Evolutionary conservation across 2,329 filamentous ascomycete genomes (phyloP).

Genomic region (Metarhizium anisopliae): DNA sequence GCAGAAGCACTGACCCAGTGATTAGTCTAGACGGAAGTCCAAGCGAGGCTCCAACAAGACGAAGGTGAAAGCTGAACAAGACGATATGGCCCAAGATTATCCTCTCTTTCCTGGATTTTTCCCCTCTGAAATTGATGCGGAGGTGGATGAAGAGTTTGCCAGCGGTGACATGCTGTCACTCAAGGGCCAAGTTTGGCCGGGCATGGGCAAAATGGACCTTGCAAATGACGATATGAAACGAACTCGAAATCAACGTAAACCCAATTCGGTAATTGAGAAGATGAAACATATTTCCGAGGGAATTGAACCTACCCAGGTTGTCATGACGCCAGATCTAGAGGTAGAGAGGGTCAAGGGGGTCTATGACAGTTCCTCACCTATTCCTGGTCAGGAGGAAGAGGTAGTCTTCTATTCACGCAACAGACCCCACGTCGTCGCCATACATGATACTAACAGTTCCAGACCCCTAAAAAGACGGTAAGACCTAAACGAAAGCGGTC

Average conservation of each 20-base stretch:
- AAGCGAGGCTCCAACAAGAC: constrained; percentile 15
- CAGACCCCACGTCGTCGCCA: not conserved
- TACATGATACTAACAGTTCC: not conserved
- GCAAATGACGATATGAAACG: constrained; percentile 64
- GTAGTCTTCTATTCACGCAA: constrained; percentile 25
- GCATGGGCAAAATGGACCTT: constrained; percentile 76
- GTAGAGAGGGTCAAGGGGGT: constrained; percentile 46
- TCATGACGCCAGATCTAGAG: constrained; percentile 47
- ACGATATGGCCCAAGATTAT: constrained; percentile 15
- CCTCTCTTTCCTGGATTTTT: constrained; percentile 20
- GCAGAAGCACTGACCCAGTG: not conserved
- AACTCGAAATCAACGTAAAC: constrained; percentile 71
- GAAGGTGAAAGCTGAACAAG: constrained; percentile 20
- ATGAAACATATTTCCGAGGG: constrained; percentile 56
- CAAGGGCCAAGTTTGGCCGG: constrained; percentile 67
- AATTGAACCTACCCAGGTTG: constrained; percentile 55
- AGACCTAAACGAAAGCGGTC: constrained; percentile 22
- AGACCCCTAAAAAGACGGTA: constrained; percentile 21
- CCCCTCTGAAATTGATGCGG: constrained; percentile 18
- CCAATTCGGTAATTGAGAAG: constrained; percentile 57
- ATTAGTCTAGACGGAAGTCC: constrained; percentile 20
- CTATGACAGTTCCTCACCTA: constrained; percentile 49
- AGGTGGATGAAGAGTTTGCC: constrained; percentile 17
- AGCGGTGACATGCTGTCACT: constrained; percentile 32
- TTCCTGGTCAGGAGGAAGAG: constrained; percentile 26